Conservation (phyloP, 202 grass and related monocot genomes). For the Panicum virgatum region DNA sequence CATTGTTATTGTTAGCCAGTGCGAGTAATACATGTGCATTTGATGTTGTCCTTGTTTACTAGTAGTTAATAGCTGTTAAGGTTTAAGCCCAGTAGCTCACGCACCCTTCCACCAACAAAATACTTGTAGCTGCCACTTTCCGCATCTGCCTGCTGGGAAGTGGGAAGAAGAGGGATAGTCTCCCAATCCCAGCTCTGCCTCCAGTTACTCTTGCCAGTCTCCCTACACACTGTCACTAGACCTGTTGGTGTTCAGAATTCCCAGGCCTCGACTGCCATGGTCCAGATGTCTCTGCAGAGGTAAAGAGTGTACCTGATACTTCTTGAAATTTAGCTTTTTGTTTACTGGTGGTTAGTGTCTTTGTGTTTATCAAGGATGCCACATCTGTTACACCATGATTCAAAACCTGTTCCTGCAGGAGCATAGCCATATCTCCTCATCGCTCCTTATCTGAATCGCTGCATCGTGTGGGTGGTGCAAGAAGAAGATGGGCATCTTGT, state of each 20-base stretch:
- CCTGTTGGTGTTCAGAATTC: constrained; percentile 25
- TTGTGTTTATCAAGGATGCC: neutral
- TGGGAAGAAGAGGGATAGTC: constrained; percentile 11
- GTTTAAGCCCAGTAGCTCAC: neutral
- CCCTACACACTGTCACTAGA: neutral
- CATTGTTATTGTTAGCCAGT: constrained; percentile 32
- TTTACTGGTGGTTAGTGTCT: constrained; percentile 18
- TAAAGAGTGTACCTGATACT: constrained; percentile 36
- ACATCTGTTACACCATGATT: constrained; percentile 12
- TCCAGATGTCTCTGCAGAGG: constrained; percentile 48
- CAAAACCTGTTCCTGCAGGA: constrained; percentile 35
- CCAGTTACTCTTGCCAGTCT: constrained; percentile 12
- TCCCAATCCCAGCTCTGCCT: constrained; percentile 2
- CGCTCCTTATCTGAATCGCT: constrained; percentile 26
- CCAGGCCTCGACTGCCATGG: neutral
- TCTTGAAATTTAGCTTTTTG: constrained; percentile 25
- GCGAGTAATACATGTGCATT: constrained; percentile 19
- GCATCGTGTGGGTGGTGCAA: constrained; percentile 19
- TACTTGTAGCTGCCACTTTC: constrained; percentile 9
- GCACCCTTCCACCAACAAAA: constrained; percentile 3
- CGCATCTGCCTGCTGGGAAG: constrained; percentile 18
- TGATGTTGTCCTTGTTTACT: constrained; percentile 32
- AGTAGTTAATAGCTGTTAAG: constrained; percentile 22
- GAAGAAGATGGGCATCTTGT: constrained; percentile 35
- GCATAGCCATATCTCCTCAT: constrained; percentile 25